Conservation (phyloP, 176 grass and related monocot species). For the Zizania latifolia region DNA sequence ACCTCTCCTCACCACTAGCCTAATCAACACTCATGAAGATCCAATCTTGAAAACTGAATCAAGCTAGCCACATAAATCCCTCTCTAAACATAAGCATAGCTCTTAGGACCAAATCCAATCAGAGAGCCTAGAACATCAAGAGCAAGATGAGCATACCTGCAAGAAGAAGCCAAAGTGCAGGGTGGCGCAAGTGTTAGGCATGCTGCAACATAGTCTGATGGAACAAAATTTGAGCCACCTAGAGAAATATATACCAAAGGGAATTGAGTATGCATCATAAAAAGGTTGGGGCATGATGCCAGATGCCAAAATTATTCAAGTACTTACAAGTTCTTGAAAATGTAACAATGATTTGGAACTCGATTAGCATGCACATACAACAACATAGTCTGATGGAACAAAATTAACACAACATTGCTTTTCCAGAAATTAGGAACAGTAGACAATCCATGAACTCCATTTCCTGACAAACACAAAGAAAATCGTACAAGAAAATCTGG, state of each 20-base stretch:
- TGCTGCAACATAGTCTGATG: slow-evolving; percentile 15
- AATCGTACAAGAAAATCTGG: background rate
- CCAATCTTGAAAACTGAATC: background rate
- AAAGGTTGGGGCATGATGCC: background rate
- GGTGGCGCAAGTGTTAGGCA: background rate
- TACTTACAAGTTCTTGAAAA: background rate
- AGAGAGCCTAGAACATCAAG: background rate
- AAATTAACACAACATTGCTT: background rate
- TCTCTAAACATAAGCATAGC: background rate
- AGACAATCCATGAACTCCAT: background rate
- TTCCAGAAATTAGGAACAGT: background rate
- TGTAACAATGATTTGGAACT: background rate
- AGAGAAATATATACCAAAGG: background rate
- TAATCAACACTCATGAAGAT: background rate
- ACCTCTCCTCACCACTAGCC: too few relatives aligned
- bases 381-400: background rate
- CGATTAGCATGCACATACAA: background rate
- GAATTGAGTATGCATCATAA: background rate
- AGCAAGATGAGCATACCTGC: slow-evolving; percentile 10
- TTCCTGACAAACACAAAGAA: background rate
- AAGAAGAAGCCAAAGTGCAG: slow-evolving; percentile 16
- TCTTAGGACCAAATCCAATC: background rate
- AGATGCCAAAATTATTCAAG: background rate
- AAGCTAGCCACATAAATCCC: background rate
- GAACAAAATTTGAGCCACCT: background rate